Base-by-base conservation (phyloP, 768 basidiomycete species). In the Tylopilus sp. region DNA sequence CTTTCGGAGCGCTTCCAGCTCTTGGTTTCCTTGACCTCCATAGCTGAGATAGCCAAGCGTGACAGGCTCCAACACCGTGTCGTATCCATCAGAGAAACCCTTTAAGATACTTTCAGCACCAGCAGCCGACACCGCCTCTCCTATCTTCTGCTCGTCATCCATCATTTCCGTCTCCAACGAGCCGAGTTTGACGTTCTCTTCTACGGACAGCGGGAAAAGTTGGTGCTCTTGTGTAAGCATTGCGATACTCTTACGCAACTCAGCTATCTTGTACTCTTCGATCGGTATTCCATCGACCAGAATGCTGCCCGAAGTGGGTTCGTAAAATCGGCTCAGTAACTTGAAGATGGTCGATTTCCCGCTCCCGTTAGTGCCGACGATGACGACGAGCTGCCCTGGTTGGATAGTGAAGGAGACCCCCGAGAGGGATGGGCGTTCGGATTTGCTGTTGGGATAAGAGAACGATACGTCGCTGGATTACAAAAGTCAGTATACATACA, bases 381-480 rank as follows among this genome's bases (percentile, higher is more conserved):
- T 57, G 36, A 71, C 64, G 3, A 68, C 71, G 5, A 72, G 58
- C 17, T 68, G 66, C 4, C 72, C 72, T 8, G 65, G 63, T 14
- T 58, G 50, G 26, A 73, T 64, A 12, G 60, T 60, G 43, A 73
- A 71, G 4, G 64, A 64, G 3, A 71, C 61, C 19, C 57, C 21
- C 44, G 57, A 46, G 50, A 72, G 53, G 21, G 66, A 68, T 0
- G 56, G 30, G 13, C 49, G 59, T 26, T 61, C 52, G 14, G 63
- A 53, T 16, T 58, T 56, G 47, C 67, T 69, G n/a, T 72, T 75
- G 0, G 82, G 81, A 57, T 86, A 86, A 10, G 68, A 63, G 52
- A 85, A 85, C 0, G 69, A 68, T 0, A 85, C 74, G 46, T 82
- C 60, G 19, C 84, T 85, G 38, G 3, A 30, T 7, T 16, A 14